Base-by-base conservation (phyloP, 192 early-diverging fungal genomes). In the Linnemannia zychae region DNA sequence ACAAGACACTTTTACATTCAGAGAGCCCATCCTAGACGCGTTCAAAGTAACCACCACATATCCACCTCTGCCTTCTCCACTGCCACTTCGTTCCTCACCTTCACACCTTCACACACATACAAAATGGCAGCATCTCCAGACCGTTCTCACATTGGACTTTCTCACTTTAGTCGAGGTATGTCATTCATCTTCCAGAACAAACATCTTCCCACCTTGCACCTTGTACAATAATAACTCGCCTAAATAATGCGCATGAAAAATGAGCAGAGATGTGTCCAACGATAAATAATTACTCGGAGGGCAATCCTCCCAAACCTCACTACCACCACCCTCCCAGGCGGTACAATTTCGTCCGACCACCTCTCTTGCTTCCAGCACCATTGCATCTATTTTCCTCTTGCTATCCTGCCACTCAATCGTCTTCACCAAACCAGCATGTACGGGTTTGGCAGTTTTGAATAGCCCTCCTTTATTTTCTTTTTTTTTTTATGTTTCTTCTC, bases 61-160 rank as follows among this genome's bases (percentile, higher is more conserved):
- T 63, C 12, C 22, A 53, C 0, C 52, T 53, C 22, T 22, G n/a
- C 52, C 6, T n/a, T 22, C 52, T 18, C 22, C 24, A 7, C 28
- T 31, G 24, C 24, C 18, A 28, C 53, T 24, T 11, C 24, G 12
- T 2, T 0, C n/a, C 28, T 13, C 57, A 7, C 28, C 1, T 31
- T 28, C 57, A 63, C 3, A 63, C 28, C 11, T 31, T 31, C 57
- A 13, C 57, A 33, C 11, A 24, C 24, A 60, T 60, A 60, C 57
- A n/a, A 15, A 63, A 63, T 63, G 57, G 57, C 57, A 63, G 57
- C 57, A 63, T 63, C 57, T 33, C 57, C 57, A 63, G 57, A 63
- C 28, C 57, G 57, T 31, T 63, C 57, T 31, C 57, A 63, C 24
- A 28, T 63, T 63, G 57, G 57, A 13, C 24, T 63, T 31, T 63